These are phyloP conservation scores for Aureobasidium sp. DNA, from an alignment of 2,329 filamentous ascomycete species.

Conservation along the genomic window DNA sequence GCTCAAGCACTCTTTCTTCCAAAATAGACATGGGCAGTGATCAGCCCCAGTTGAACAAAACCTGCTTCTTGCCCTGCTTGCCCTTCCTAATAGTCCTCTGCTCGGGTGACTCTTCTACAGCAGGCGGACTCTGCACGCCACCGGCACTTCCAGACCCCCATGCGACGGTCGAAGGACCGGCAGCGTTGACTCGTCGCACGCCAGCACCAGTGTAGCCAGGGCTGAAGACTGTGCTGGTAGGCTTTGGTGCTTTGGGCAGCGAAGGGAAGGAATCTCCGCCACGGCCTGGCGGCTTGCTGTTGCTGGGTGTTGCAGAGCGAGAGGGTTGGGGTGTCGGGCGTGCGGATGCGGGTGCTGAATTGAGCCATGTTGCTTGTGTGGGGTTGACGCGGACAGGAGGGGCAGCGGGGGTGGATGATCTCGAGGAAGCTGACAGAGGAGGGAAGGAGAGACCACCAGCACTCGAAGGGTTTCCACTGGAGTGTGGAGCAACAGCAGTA, in stretches of 20 bases:
- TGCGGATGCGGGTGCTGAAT: conserved; percentile 22
- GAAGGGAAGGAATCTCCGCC: conserved; percentile 66
- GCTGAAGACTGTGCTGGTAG: conserved; percentile 46
- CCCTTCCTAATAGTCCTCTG: conserved; percentile 36
- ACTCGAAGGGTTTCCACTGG: conserved; percentile 1
- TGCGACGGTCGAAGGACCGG: conserved; percentile 30
- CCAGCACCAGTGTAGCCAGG: conserved; percentile 41
- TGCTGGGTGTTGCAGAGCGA: conserved; percentile 26
- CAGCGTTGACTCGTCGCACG: conserved; percentile 35
- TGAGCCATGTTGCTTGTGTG: conserved; percentile 23
- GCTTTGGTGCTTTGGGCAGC: conserved; percentile 68
- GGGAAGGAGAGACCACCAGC: conserved; percentile 18
- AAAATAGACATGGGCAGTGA: not conserved
- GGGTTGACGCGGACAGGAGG: conserved; percentile 20
- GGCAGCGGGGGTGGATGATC: conserved; percentile 3
- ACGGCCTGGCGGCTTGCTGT: conserved; percentile 22
- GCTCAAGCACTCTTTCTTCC: not conserved
- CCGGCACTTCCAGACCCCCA: conserved; percentile 29
- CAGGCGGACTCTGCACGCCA: conserved; percentile 20
- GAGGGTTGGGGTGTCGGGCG: conserved; percentile 28
- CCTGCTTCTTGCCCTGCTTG: conserved; percentile 44
- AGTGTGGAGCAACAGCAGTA: conserved; percentile 26
- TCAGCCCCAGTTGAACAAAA: conserved; percentile 42
- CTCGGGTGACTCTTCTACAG: conserved; percentile 19
- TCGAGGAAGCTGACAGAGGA: conserved; percentile 13